Evolutionary conservation across 2,329 filamentous ascomycete species (phyloP), one percentile per base, ranked within the genome.

Genomic region (Didymella segeticola): DNA sequence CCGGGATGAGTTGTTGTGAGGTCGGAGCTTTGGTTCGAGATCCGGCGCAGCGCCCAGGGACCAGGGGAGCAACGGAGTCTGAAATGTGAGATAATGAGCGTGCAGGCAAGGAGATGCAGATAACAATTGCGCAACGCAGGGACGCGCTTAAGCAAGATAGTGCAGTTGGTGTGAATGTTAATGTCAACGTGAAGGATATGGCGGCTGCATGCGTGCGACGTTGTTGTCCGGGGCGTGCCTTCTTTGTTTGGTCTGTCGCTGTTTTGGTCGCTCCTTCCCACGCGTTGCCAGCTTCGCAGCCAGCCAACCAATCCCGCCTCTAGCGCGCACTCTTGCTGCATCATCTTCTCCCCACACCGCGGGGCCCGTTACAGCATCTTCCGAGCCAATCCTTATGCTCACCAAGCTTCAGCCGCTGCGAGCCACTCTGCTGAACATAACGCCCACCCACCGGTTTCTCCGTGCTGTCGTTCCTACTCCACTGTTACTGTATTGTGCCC

Each of bases 171-270:
- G n/a, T n/a, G n/a, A n/a, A n/a, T n/a, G n/a, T n/a, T n/a, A n/a
- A n/a, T n/a, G n/a, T n/a, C 22, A 50, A 45, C 17, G 27, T 47
- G 26, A 34, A 39, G 33, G 30, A 42, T 34, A 39, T 27, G 20
- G 29, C 23, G 12, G 43, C 51, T 49, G 45, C 51, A 46, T 27
- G 41, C 29, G 38, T 49, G 34, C 34, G 12, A 20, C 51, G 37
- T 45, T 20, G 56, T 53, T 52, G 54, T 53, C 53, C 5, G 50
- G 53, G 57, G 56, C 53, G 58, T 55, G 47, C 47, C 52, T 58
- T 43, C 54, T 39, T 56, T 65, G 61, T 68, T 64, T 66, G 58
- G 61, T 54, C 59, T 59, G 60, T 62, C 60, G 61, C 60, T 68
- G 66, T 66, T 67, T 63, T 68, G 67, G 57, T 56, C 50, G 53